phyloP scores from a whole-genome alignment of 225 moss, liverwort and hornwort species.

The Marchantia polymorpha region DNA sequence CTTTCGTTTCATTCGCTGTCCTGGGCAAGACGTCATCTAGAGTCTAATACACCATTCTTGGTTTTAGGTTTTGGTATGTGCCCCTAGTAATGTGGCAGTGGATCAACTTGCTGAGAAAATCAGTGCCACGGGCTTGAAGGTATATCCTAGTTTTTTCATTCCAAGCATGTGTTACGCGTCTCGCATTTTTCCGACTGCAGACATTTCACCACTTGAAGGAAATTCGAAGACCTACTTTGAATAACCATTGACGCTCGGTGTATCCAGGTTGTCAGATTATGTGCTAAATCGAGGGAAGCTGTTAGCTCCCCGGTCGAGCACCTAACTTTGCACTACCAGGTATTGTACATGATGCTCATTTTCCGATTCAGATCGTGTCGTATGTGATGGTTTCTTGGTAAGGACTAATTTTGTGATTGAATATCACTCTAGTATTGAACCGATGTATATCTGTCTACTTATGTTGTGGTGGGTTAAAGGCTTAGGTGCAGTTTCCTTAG shows the following conservation, averaged over 20 bases:
- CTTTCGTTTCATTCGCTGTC: background rate
- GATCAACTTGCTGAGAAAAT: slow-evolving; percentile 99
- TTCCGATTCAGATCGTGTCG: too few relatives aligned
- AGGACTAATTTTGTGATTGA: too few relatives aligned
- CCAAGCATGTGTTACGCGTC: background rate
- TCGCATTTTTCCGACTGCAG: too few relatives aligned
- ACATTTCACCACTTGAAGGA: too few relatives aligned
- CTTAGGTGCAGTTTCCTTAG: too few relatives aligned
- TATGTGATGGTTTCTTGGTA: too few relatives aligned
- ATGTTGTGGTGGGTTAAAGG: too few relatives aligned
- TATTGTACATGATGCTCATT: slow-evolving; percentile 3
- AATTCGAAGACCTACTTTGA: background rate
- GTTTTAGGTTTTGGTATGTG: slow-evolving; percentile 84
- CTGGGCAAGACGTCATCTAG: background rate
- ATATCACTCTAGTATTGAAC: too few relatives aligned
- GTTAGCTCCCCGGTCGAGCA: slow-evolving; percentile 98
- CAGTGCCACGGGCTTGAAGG: slow-evolving; percentile 97
- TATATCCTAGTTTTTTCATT: slow-evolving; percentile 11
- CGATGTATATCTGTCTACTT: too few relatives aligned
- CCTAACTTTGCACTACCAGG: slow-evolving; percentile 95
- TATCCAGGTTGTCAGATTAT: slow-evolving; percentile 81
- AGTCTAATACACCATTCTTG: background rate
- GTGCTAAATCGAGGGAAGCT: slow-evolving; percentile 96
- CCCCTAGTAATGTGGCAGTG: slow-evolving; percentile 98
- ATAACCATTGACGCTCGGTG: background rate